phyloP scores from a whole-genome alignment of 306 rosid species.

The Pterocarpus macrocarpus region DNA sequence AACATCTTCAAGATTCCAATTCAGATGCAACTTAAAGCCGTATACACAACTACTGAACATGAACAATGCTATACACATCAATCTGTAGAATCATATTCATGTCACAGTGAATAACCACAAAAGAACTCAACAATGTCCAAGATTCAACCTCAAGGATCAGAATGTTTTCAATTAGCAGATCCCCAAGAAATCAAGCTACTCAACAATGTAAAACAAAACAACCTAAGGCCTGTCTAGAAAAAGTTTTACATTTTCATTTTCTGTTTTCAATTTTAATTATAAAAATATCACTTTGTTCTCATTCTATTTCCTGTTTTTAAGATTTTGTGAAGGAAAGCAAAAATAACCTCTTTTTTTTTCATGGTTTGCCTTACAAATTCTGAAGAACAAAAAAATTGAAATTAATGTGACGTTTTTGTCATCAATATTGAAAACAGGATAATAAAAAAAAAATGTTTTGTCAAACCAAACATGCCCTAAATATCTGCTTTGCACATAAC shows the following conservation, averaged over 20 bases:
- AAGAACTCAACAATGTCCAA: not conserved
- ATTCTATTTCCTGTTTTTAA: too few relatives aligned
- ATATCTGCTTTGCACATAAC: not conserved
- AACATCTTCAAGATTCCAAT: not conserved
- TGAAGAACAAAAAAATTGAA: too few relatives aligned
- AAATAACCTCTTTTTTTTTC: too few relatives aligned
- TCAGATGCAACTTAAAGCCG: not conserved
- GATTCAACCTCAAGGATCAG: conserved; percentile 13
- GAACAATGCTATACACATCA: not conserved
- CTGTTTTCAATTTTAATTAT: too few relatives aligned
- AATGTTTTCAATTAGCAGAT: not conserved
- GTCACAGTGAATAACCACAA: not conserved
- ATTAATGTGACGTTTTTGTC: too few relatives aligned
- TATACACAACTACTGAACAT: not conserved
- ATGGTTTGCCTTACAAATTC: too few relatives aligned
- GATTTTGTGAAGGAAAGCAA: too few relatives aligned
- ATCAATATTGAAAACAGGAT: too few relatives aligned
- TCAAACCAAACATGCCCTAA: too few relatives aligned
- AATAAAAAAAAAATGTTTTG: too few relatives aligned
- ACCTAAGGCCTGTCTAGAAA: not conserved
- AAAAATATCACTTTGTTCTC: too few relatives aligned
- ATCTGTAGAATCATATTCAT: not conserved
- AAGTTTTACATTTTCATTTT: too few relatives aligned
- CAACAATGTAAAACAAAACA: not conserved
- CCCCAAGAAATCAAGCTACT: not conserved